These are phyloP conservation scores for Lentinula edodes DNA, from an alignment of 768 basidiomycete species.

Conservation along the genomic window DNA sequence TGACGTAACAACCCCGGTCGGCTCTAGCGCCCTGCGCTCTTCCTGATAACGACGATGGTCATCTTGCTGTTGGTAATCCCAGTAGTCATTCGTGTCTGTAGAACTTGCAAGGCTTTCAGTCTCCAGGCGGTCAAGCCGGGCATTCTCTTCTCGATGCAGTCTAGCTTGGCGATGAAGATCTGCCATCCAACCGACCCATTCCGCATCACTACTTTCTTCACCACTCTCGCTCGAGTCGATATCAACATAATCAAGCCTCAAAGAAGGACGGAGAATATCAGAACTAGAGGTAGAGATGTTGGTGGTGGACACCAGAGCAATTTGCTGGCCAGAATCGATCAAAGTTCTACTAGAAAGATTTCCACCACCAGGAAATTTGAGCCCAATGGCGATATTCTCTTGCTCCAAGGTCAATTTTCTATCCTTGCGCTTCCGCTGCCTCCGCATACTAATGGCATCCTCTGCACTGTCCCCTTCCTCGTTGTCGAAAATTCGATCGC, in stretches of 20 bases:
- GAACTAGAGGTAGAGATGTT: neutral
- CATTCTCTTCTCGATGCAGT: constrained; percentile 20
- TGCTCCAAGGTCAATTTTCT: constrained; percentile 15
- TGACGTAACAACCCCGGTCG: constrained; percentile 22
- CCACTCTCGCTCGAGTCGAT: constrained; percentile 33
- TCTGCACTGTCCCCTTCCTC: constrained; percentile 10
- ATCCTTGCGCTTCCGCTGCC: constrained; percentile 11
- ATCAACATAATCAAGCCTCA: constrained; percentile 13
- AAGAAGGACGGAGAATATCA: neutral
- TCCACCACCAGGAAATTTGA: neutral
- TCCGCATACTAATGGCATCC: constrained; percentile 15
- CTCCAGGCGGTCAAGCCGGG: neutral
- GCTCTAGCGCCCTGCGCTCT: constrained; percentile 22
- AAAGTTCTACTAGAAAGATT: constrained; percentile 13
- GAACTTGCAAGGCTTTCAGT: constrained; percentile 1
- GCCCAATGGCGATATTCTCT: constrained; percentile 8
- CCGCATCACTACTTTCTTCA: constrained; percentile 46
- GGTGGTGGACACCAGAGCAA: neutral
- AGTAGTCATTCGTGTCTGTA: constrained; percentile 10
- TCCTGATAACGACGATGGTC: constrained; percentile 15
- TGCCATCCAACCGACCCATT: constrained; percentile 65
- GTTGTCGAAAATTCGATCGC: neutral
- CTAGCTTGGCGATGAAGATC: constrained; percentile 41
- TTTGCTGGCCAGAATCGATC: neutral
- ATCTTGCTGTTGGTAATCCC: constrained; percentile 11